These are phyloP conservation scores for Podila epigama DNA, from an alignment of 192 early-diverging fungal species.

Conservation along the genomic window DNA sequence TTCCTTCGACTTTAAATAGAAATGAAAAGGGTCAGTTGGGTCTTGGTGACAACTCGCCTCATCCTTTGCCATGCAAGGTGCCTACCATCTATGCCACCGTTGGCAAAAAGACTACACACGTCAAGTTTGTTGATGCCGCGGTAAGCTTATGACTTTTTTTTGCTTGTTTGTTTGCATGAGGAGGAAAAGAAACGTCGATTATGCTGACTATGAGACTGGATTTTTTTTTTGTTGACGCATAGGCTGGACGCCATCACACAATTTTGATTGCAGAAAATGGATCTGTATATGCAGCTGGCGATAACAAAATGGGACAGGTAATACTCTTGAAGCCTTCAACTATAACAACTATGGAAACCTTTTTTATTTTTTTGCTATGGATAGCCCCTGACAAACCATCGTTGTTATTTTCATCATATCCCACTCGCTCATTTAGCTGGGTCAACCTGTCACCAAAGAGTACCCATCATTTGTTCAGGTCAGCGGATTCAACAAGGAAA, in stretches of 20 bases:
- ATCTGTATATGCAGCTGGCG: slow-evolving; percentile 54
- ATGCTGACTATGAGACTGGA: not conserved
- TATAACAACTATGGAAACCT: too few species aligned
- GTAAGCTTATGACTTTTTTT: slow-evolving; percentile 7
- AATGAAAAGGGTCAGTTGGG: slow-evolving; percentile 58
- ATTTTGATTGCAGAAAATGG: slow-evolving; percentile 53
- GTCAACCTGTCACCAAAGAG: slow-evolving; percentile 37
- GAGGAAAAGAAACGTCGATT: not conserved
- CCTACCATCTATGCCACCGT: slow-evolving; percentile 36
- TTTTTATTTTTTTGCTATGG: too few species aligned
- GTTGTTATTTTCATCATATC: not conserved
- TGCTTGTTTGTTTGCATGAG: not conserved
- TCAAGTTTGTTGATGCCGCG: slow-evolving; percentile 53
- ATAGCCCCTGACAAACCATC: too few species aligned
- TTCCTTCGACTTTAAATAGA: not conserved
- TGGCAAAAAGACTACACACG: slow-evolving; percentile 31
- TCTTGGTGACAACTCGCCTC: slow-evolving; percentile 29
- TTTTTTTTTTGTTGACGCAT: not conserved
- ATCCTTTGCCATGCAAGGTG: slow-evolving; percentile 47
- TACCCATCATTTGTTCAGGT: slow-evolving; percentile 42
- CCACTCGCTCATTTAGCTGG: slow-evolving; percentile 18
- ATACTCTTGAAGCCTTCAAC: too few species aligned
- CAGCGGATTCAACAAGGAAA: slow-evolving; percentile 46
- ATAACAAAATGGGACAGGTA: slow-evolving; percentile 59
- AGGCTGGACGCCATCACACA: slow-evolving; percentile 55